Evolutionary conservation across 768 basidiomycete genomes (phyloP).

Genomic region (Boletus sp.): DNA sequence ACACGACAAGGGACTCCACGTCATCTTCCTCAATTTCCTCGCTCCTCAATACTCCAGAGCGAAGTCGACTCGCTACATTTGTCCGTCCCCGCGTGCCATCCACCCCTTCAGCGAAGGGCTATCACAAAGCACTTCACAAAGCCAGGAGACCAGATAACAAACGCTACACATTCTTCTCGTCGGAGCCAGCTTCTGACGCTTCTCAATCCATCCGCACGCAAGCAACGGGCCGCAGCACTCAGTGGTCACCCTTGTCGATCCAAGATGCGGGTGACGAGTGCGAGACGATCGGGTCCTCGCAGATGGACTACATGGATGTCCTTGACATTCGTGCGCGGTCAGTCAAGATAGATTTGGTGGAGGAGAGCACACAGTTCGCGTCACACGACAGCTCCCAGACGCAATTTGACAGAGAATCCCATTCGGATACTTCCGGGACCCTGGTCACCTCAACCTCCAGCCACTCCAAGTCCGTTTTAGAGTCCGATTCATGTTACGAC

Average conservation of each 20-base stretch:
- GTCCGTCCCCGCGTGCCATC: conserved; percentile 15
- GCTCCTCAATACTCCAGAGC: not conserved
- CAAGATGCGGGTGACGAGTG: not conserved
- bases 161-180: conserved; percentile 20
- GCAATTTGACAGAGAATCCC: conserved; percentile 1
- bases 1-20: conserved; percentile 2
- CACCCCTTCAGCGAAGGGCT: conserved; percentile 1
- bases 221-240: not conserved
- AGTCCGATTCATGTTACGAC: conserved; percentile 7
- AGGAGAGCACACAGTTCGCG: not conserved
- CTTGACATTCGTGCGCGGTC: conserved; percentile 22
- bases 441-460: conserved; percentile 9
- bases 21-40: conserved; percentile 17
- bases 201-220: not conserved
- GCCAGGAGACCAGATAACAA: not conserved
- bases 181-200: not conserved
- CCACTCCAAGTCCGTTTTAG: conserved; percentile 8
- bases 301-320: conserved; percentile 13
- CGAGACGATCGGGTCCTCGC: not conserved
- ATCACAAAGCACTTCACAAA: conserved; percentile 8
- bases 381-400: not conserved
- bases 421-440: conserved; percentile 20
- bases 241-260: not conserved
- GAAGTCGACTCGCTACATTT: conserved; percentile 10
- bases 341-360: not conserved